These are phyloP conservation scores for Pyrenopolyporus hunteri DNA, from an alignment of 495 filamentous ascomycete genomes.

Conservation along the genomic window DNA sequence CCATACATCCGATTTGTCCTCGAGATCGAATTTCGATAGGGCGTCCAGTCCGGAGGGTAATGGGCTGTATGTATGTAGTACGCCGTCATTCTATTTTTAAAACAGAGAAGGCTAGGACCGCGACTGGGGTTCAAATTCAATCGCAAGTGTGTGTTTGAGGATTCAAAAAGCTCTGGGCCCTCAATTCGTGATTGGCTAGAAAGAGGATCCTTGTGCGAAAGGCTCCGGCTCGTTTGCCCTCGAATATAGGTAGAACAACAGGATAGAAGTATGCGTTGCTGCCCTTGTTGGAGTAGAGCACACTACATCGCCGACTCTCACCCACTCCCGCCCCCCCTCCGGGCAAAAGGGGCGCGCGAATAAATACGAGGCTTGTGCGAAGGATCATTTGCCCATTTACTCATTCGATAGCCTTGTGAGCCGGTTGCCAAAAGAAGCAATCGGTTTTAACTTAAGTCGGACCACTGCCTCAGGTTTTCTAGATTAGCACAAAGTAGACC, in stretches of 20 bases:
- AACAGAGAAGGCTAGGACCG: constrained; percentile 3
- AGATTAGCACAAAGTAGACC: constrained; percentile 26
- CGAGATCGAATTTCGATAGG: constrained; percentile 19
- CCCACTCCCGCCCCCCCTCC: constrained; percentile 6
- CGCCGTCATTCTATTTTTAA: constrained; percentile 37
- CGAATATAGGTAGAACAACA: constrained; percentile 27
- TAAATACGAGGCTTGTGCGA: constrained; percentile 21
- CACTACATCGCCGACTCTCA: constrained; percentile 3
- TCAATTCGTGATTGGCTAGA: constrained; percentile 28
- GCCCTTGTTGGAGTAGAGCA: constrained; percentile 1
- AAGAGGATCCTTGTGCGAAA: constrained; percentile 2
- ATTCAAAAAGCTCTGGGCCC: constrained; percentile 1
- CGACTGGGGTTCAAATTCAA: constrained; percentile 17
- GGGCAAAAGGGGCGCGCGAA: constrained; percentile 11
- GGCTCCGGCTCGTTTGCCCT: constrained; percentile 26
- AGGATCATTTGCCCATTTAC: constrained; percentile 13
- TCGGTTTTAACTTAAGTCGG: constrained; percentile 44
- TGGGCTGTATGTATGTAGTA: constrained; percentile 12
- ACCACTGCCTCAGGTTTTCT: constrained; percentile 40
- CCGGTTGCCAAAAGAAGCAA: constrained; percentile 5
- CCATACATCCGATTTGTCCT: not conserved
- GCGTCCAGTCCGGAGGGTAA: not conserved
- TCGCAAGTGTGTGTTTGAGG: constrained; percentile 25
- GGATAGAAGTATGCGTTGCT: constrained; percentile 15
- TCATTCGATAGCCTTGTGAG: constrained; percentile 2